Conservation (phyloP, 257 asterid genomes). For the Capsicum baccatum region DNA sequence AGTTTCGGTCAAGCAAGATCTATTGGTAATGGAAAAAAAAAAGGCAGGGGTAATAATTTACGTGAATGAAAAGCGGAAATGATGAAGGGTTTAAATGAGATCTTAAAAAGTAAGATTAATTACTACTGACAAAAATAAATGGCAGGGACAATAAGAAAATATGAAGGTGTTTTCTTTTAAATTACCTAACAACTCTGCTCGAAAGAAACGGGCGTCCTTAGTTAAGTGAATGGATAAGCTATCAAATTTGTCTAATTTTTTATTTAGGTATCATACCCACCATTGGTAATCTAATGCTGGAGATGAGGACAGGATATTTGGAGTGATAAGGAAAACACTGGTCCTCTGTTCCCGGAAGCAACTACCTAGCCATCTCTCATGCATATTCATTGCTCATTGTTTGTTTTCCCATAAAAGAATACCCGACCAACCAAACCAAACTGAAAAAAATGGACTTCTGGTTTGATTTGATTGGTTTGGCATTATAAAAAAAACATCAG, state of each 20-base stretch:
- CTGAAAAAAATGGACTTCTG: too few relatives aligned
- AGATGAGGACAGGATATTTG: neutral
- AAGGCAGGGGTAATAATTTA: too few relatives aligned
- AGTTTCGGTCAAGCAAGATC: neutral
- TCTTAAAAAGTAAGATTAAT: neutral
- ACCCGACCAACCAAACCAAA: too few relatives aligned
- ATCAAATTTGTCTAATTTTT: neutral
- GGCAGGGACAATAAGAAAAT: conserved; percentile 25
- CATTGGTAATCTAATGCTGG: neutral
- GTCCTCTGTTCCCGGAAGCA: neutral
- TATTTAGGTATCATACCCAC: neutral
- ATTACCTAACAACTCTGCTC: too few relatives aligned
- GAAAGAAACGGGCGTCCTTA: too few relatives aligned
- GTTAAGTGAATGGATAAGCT: neutral
- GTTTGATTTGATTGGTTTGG: too few relatives aligned
- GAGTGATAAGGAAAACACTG: neutral
- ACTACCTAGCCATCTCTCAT: conserved; percentile 5
- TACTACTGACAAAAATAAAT: conserved; percentile 13
- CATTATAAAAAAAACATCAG: too few relatives aligned
- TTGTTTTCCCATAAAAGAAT: too few relatives aligned
- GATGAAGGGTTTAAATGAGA: neutral
- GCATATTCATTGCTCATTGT: neutral
- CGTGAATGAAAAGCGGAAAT: neutral
- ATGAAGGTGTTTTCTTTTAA: neutral
- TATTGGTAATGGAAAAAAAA: neutral